Evolutionary conservation across 805 yeast species (phyloP), one percentile per base, ranked within the genome.

Genomic region (Starmerella khaoyaiensis): DNA sequence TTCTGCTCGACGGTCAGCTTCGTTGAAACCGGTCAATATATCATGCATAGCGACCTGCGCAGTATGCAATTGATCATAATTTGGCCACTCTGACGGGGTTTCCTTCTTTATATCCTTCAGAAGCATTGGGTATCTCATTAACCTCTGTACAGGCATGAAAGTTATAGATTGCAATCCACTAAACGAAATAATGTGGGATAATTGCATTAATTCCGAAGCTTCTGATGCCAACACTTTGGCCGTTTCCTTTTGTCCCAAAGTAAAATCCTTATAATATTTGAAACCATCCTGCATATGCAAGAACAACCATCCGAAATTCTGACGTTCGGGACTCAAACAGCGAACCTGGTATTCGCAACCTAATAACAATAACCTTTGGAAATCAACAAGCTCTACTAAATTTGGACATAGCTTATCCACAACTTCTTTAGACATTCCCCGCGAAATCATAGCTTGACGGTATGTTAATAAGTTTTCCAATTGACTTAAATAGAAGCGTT

Each of bases 131-230:
- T 90, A 90, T 56, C 86, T 82, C 66, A 95, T 82, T n/a, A 90
- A 68, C 46, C 99, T 71, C 63, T 90, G 99, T 26, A 90, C 82
- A 0, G 99, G 99, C 57, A 87, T 90, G 49, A 90, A 72, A 28
- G 90, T 66, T 58, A 81, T 81, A 35, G 87, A 76, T 55, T 81
- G 97, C 37, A 90, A 65, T 57, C 87, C 98, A 54, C 84, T 76
- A 29, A 82, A 79, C 20, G 90, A 87, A 42, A 86, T 73, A 27
- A 84, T 60, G 16, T 62, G 54, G 4, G 78, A 66, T 16, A 74
- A 66, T 42, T 68, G 67, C 37, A 41, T 46, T 36, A 83, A 66
- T 48, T 71, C 72, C 4, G 65, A 54, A 4, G 73, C 68, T 47
- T 80, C 83, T 46, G 68, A 69, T 21, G 59, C 55, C 26, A 90